Evolutionary conservation across 1,284 basidiomycete genomes (phyloP), one percentile per base, ranked within the genome.

Genomic region (Singerocomus rubriflavus): DNA sequence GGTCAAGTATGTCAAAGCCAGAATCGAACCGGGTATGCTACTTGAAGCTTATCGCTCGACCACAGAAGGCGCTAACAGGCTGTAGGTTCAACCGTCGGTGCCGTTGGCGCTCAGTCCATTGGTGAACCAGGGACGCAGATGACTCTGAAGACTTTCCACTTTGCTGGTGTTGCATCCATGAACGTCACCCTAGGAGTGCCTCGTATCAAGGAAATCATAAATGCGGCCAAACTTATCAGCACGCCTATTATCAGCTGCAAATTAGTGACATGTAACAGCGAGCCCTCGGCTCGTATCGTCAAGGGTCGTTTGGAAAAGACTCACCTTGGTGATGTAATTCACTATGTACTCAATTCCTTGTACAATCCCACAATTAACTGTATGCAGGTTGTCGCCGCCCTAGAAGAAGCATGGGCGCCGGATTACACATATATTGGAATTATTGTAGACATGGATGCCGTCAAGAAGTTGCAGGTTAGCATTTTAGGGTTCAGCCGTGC

Each of bases 101-200:
- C 97, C 14, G 93, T 99, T 41, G 97, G 97, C 14, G 97, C 97
- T 1, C 97, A 99, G 68, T 99, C 97, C 7, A 99, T 99, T 57
- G 97, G 97, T 68, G 97, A 99, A 71, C 97, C 97, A 2, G 97
- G 97, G 50, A 99, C 97, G 3, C 97, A 99, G 67, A 99, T 99
- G 97, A 99, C 97, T 7, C 73, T 99, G 58, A 99, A 99, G 73
- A 99, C 97, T 54, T 99, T 99, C 85, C 97, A 99, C 78, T 99
- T 99, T 73, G 97, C 97, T 64, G 97, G 97, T 77, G 95, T 99
- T 57, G 97, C 97, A 11, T 97, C 95, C 32, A 99, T 99, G 97
- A 99, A 98, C 74, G 93, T 99, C 60, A 99, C 97, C 1, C 84
- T 99, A 36, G 97, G 97, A 78, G 97, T 99, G 11, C 97, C 97